Base-by-base conservation (phyloP, 208 protist genomes). In the Leishmania aethiopica region DNA sequence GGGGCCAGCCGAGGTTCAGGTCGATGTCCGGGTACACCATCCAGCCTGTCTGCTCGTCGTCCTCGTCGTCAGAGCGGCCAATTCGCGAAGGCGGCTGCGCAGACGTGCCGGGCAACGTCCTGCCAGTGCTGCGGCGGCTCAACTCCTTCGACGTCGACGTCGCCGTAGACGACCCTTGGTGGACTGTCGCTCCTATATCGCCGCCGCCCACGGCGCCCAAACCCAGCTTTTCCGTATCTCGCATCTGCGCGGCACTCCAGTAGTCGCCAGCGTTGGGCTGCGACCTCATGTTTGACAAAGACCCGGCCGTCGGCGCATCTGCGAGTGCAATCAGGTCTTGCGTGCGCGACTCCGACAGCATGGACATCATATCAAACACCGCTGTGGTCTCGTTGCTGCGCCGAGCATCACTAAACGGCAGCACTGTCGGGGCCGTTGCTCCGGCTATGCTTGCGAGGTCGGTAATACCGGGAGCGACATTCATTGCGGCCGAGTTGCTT, bases 1-100 rank as follows among this genome's bases (percentile, higher is more conserved):
- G 42, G 60, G 42, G 40, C 82, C 72, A 79, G 15, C 72, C 59
- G 5, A 86, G 35, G 78, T 86, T 79, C 53, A 86, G 32, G 37
- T 45, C 32, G 40, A 86, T 11, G 72, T 82, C 78, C 32, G 82
- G 78, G 55, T 86, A 80, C 25, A 70, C 35, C 11, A 40, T 57
- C 82, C 82, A 82, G 25, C n/a, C 72, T n/a, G 78, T 71, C 66
- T 79, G 64, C 42, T 76, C 78, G 37, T 82, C 82, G 35, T 86
- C 82, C 6, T 45, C 74, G 57, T 77, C 82, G 8, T 86, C 62
- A 19, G 49, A 47, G 32, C 28, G 13, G 22, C n/a, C 49, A 5
- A 53, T 19, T n/a, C 47, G 71, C 47, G 32, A 40, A 15, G 42
- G 37, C 10, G 25, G n/a, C 72, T 57, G 25, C 8, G 11, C 37